A percentile compares a stretch with the other conserved stretches of the same genome.
Conservation (phyloP, 768 basidiomycete genomes). For the Agrocybe chaxingu region DNA sequence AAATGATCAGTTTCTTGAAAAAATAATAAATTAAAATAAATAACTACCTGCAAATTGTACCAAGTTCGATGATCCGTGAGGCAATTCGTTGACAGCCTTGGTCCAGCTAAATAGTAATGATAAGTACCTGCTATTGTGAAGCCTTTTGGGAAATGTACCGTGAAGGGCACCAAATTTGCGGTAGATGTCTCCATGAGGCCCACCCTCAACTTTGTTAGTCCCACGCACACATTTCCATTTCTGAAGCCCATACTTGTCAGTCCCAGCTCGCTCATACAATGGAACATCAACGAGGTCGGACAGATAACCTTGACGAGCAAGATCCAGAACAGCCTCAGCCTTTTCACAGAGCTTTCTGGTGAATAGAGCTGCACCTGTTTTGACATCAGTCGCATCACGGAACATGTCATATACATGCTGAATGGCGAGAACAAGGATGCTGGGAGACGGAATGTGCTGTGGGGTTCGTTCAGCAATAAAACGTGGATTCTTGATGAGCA, state of each 20-base stretch:
- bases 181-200: slow-evolving; percentile 22
- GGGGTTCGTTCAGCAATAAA: slow-evolving; percentile 12
- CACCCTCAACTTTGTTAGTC: slow-evolving; percentile 22
- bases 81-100: slow-evolving; percentile 19
- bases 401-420: slow-evolving; percentile 17
- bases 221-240: slow-evolving; percentile 17
- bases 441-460: slow-evolving; percentile 16
- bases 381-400: slow-evolving; percentile 16
- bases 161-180: slow-evolving; percentile 17
- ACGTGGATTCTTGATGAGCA: slow-evolving; percentile 16
- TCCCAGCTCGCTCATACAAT: slow-evolving; percentile 16
- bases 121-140: no score
- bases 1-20: no score
- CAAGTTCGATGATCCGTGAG: slow-evolving; percentile 20
- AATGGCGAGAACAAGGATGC: slow-evolving; percentile 17
- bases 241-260: slow-evolving; percentile 18
- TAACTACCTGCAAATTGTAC: slow-evolving; percentile 23
- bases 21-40: no score
- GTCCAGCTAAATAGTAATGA: slow-evolving; percentile 19
- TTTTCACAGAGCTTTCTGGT: slow-evolving; percentile 10
- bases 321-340: slow-evolving; percentile 16
- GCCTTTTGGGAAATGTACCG: no score
- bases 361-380: slow-evolving; percentile 14
- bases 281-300: slow-evolving; percentile 17
- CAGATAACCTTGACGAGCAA: slow-evolving; percentile 18